A percentile compares a stretch with the other conserved stretches of the same genome.
These are phyloP conservation scores for Apiotrichum veenhuisii DNA, from an alignment of 1,284 basidiomycete genomes.

Conservation along the genomic window DNA sequence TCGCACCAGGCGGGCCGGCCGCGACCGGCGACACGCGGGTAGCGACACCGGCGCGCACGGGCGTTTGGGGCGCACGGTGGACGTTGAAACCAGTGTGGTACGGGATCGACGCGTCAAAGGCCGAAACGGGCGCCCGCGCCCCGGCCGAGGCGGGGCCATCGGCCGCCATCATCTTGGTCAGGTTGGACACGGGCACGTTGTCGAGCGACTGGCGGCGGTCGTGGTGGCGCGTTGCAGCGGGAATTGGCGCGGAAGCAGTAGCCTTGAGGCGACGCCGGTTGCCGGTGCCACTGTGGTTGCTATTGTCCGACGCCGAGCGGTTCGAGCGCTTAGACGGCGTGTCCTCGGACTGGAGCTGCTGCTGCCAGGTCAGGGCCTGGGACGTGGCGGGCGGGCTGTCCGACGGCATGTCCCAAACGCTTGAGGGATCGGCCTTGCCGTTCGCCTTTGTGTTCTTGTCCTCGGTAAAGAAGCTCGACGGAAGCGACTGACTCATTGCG, in stretches of 20 bases:
- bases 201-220: slow-evolving; percentile 30
- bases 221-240: slow-evolving; percentile 9
- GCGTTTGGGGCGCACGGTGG: slow-evolving; percentile 43
- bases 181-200: slow-evolving; percentile 14
- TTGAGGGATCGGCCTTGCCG: not conserved
- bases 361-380: slow-evolving; percentile 44
- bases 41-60: slow-evolving; percentile 20
- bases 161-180: slow-evolving; percentile 4
- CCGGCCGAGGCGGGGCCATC: not conserved
- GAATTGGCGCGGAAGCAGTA: slow-evolving; percentile 3
- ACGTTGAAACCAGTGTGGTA: slow-evolving; percentile 42
- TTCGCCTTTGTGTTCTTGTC: not conserved
- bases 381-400: slow-evolving; percentile 12
- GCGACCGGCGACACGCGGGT: not conserved
- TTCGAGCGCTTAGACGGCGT: slow-evolving; percentile 15
- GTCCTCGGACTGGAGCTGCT: slow-evolving; percentile 29
- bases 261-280: slow-evolving; percentile 15
- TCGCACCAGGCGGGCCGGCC: slow-evolving; percentile 2
- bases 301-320: slow-evolving; percentile 6
- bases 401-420: slow-evolving; percentile 42
- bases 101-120: slow-evolving; percentile 31
- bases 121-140: slow-evolving; percentile 18
- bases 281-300: not conserved
- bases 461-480: slow-evolving; percentile 15
- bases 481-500: slow-evolving; percentile 12